Conservation (phyloP, 495 filamentous ascomycete genomes). For the Neurospora sp. region DNA sequence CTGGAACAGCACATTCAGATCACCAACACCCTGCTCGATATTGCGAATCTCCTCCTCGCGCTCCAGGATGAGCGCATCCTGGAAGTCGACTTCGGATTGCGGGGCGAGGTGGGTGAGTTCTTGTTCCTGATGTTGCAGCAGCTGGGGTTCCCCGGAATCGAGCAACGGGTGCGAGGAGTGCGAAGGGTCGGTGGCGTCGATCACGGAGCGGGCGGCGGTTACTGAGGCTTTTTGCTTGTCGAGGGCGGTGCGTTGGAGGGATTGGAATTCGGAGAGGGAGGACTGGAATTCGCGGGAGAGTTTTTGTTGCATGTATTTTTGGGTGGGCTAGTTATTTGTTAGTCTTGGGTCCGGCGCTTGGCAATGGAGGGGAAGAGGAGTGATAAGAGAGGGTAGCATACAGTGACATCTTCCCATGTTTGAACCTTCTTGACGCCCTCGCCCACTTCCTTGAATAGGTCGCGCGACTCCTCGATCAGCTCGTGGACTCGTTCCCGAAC, state of each 20-base stretch:
- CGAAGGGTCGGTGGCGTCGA: constrained; percentile 23
- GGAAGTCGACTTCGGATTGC: constrained; percentile 96
- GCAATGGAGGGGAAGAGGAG: constrained; percentile 6
- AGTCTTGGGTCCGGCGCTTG: not conserved
- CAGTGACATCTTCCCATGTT: constrained; percentile 84
- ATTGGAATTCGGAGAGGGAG: constrained; percentile 81
- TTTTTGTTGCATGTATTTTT: constrained; percentile 86
- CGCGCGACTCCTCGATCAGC: constrained; percentile 71
- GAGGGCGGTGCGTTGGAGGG: constrained; percentile 73
- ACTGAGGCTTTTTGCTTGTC: constrained; percentile 88
- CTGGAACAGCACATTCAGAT: constrained; percentile 91
- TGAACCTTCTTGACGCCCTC: constrained; percentile 89
- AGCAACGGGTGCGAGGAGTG: constrained; percentile 20
- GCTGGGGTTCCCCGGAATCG: constrained; percentile 27
- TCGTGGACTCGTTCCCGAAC: constrained; percentile 84
- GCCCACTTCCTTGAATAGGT: constrained; percentile 83
- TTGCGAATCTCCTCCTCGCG: constrained; percentile 92
- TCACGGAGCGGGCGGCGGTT: constrained; percentile 62
- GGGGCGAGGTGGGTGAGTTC: constrained; percentile 73
- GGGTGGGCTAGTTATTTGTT: constrained; percentile 54
- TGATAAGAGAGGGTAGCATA: constrained; percentile 34
- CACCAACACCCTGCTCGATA: constrained; percentile 91
- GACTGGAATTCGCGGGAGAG: constrained; percentile 84
- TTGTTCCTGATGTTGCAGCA: constrained; percentile 60
- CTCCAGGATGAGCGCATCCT: constrained; percentile 89